Evolutionary conservation across 2,329 filamentous ascomycete genomes (phyloP), one percentile per base, ranked within the genome.

Genomic region (Colletotrichum caudatum): DNA sequence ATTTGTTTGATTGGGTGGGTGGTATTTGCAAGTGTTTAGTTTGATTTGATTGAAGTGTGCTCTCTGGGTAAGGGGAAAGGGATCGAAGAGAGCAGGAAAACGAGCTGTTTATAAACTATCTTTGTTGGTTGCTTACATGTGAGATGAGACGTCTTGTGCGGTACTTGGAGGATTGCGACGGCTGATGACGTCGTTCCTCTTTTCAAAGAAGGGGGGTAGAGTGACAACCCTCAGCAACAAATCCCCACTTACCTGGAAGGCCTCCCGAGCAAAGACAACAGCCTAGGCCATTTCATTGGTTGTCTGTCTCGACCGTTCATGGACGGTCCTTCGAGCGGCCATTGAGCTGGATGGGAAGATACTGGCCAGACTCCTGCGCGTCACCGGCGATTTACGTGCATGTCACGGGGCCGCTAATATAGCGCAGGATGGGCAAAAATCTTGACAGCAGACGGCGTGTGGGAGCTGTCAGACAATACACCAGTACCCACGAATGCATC

Each of bases 131-230:
- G 65, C 59, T 69, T 60, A 62, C 59, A 74, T 69, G 68, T 71
- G 68, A 69, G 66, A 72, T 48, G 71, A 63, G 56, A 57, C 48
- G 41, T 29, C 56, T 44, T 46, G 37, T 50, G 37, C 51, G 65
- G 66, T 56, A 51, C 37, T 54, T 58, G 57, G 56, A 63, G 50
- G 53, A 46, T 56, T 72, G 69, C 69, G 65, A 72, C 65, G 60
- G 69, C 69, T 50, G 69, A 72, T 72, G 69, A 72, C 69, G 69
- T 72, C 69, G 69, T 64, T 64, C 44, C 29, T 16, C 33, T 53
- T 20, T 46, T 1, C 23, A 9, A 48, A 46, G 58, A 60, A 60
- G 69, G 53, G 46, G 26, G 51, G 63, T 50, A 51, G 33, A 68
- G 69, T 56, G 46, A 64, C 60, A 59, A 60, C 46, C 41, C 69